Evolutionary conservation across 257 asterid genomes (phyloP).

Genomic region (Thymus quinquecostatus): DNA sequence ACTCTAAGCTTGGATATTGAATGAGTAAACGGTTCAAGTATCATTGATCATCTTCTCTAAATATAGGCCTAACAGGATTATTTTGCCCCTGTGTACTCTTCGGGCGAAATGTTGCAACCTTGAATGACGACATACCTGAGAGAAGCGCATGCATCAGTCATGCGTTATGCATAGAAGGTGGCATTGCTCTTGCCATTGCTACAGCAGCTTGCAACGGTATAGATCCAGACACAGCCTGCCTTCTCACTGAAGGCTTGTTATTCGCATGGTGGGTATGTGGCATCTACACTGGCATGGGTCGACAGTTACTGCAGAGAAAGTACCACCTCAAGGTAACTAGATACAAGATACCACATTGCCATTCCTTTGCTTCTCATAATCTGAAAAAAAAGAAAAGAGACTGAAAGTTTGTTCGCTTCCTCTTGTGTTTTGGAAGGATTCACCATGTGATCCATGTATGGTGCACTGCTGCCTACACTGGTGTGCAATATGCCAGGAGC

Average conservation of each 20-base stretch:
- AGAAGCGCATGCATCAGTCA: constrained; percentile 67
- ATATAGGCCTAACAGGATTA: constrained; percentile 59
- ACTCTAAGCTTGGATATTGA: neutral
- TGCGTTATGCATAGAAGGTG: constrained; percentile 70
- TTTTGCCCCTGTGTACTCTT: constrained; percentile 75
- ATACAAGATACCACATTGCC: neutral
- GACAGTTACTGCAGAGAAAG: constrained; percentile 74
- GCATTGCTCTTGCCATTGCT: constrained; percentile 67
- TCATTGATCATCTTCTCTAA: neutral
- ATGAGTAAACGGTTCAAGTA: constrained; percentile 11
- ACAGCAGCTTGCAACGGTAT: constrained; percentile 71
- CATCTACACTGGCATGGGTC: constrained; percentile 78
- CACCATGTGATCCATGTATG: constrained; percentile 76
- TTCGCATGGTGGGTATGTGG: constrained; percentile 94
- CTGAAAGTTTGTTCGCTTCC: neutral
- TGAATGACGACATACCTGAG: constrained; percentile 62
- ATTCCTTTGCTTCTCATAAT: neutral
- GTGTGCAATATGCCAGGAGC: constrained; percentile 87
- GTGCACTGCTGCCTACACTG: constrained; percentile 76
- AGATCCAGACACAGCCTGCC: constrained; percentile 72
- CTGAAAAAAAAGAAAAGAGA: neutral
- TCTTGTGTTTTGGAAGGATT: constrained; percentile 46
- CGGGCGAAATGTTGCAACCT: constrained; percentile 63
- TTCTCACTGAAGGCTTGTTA: constrained; percentile 68
- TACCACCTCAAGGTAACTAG: constrained; percentile 69